Evolutionary conservation across 108 stramenopile species (phyloP).

Genomic region (Discostella pseudostelligera): DNA sequence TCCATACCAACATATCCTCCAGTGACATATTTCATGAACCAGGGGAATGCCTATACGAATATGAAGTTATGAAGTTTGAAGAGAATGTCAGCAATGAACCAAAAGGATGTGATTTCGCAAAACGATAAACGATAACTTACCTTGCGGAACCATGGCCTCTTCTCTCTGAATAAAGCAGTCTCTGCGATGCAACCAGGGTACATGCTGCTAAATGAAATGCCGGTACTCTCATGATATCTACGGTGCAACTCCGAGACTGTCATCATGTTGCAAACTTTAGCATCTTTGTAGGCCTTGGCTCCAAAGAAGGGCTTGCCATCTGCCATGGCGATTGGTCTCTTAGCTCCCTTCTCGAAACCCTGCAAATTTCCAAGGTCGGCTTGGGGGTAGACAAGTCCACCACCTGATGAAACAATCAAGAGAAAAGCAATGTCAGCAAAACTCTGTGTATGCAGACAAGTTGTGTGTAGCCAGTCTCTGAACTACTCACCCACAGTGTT

Average conservation of each 20-base stretch:
- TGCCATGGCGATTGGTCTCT: slow-evolving; percentile 84
- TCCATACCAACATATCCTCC: slow-evolving; percentile 90
- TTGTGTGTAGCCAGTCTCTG: not conserved
- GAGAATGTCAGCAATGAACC: slow-evolving; percentile 27
- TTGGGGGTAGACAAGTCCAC: slow-evolving; percentile 88
- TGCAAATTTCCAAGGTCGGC: slow-evolving; percentile 91
- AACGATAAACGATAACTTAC: slow-evolving; percentile 21
- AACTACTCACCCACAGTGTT: slow-evolving; percentile 82
- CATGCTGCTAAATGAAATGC: slow-evolving; percentile 93
- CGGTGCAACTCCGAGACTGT: slow-evolving; percentile 91
- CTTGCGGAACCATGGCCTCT: slow-evolving; percentile 96
- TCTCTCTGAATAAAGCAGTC: slow-evolving; percentile 95
- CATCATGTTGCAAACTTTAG: slow-evolving; percentile 91
- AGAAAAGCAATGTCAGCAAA: not conserved
- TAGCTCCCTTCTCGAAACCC: slow-evolving; percentile 78
- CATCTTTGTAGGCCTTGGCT: slow-evolving; percentile 98
- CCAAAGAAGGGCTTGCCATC: slow-evolving; percentile 93
- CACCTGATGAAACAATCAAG: slow-evolving; percentile 32
- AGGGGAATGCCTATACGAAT: slow-evolving; percentile 63
- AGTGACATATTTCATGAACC: slow-evolving; percentile 90
- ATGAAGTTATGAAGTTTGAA: slow-evolving; percentile 31
- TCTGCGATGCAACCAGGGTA: slow-evolving; percentile 99
- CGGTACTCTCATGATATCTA: slow-evolving; percentile 90
- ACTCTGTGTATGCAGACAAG: too few species aligned
- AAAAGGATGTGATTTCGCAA: not conserved